Conservation (phyloP, 2,329 filamentous ascomycete species). For the Trichoderma sp. region DNA sequence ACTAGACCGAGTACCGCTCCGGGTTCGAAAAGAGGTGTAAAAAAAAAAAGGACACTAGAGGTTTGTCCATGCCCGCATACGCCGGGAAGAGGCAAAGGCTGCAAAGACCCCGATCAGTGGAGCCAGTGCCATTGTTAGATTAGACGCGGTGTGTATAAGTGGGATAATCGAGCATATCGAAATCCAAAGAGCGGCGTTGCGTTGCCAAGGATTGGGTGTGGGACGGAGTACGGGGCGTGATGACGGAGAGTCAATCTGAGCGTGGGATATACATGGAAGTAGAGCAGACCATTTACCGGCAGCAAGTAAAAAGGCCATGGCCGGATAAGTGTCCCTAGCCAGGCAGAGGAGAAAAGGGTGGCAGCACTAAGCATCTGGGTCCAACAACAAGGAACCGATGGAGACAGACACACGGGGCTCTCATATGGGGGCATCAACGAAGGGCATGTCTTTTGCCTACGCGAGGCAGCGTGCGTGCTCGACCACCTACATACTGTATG, state of each 20-base stretch:
- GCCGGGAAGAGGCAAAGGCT: slow-evolving; percentile 14
- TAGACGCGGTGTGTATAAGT: slow-evolving; percentile 22
- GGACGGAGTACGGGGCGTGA: neutral
- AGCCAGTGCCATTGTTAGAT: slow-evolving; percentile 20
- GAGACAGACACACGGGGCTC: slow-evolving; percentile 19
- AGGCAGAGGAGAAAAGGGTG: slow-evolving; percentile 28
- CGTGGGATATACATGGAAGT: neutral
- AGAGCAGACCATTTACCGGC: slow-evolving; percentile 1
- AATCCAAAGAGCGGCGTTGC: slow-evolving; percentile 1
- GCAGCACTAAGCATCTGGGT: slow-evolving; percentile 36
- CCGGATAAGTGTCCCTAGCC: slow-evolving; percentile 34
- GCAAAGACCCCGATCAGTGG: slow-evolving; percentile 19
- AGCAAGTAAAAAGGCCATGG: slow-evolving; percentile 21
- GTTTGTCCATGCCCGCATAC: slow-evolving; percentile 20
- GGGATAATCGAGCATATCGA: slow-evolving; percentile 3
- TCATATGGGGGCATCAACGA: slow-evolving; percentile 13
- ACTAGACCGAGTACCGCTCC: slow-evolving; percentile 7
- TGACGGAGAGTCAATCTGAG: slow-evolving; percentile 23
- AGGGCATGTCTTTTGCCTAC: slow-evolving; percentile 8
- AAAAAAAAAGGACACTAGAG: slow-evolving; percentile 11
- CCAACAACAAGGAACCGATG: slow-evolving; percentile 28
- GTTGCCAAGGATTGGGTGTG: slow-evolving; percentile 16
- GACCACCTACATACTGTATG: neutral
- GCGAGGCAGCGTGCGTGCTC: slow-evolving; percentile 21
- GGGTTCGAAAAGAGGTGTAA: slow-evolving; percentile 1